Percentiles rank a stretch among this genome's conserved stretches.
These are phyloP conservation scores for Solanum ossicruentum DNA, from an alignment of 257 asterid genomes.

Conservation along the genomic window DNA sequence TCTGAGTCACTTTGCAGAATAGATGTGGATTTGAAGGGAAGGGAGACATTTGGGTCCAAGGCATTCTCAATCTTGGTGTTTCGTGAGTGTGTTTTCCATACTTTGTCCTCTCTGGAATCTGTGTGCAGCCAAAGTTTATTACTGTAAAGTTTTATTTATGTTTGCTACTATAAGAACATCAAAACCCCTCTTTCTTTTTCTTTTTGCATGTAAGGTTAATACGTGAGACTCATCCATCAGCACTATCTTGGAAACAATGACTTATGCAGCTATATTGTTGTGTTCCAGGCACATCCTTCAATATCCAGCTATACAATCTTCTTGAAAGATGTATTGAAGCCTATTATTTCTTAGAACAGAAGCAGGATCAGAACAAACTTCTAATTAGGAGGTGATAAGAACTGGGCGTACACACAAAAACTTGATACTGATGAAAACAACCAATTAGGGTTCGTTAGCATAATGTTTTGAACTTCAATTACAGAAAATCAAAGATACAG, in stretches of 20 bases:
- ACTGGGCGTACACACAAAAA: not conserved
- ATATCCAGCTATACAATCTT: not conserved
- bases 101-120: not conserved
- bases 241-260: not conserved
- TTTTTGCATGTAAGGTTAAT: not conserved
- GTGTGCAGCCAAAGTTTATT: not conserved
- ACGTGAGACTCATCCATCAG: not conserved
- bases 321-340: not conserved
- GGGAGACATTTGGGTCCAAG: constrained; percentile 92
- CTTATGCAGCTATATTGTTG: not conserved
- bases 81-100: constrained; percentile 42
- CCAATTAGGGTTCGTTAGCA: not conserved
- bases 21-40: constrained; percentile 97
- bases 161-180: not conserved
- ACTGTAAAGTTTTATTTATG: not conserved
- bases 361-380: not conserved
- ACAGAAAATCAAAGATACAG: not conserved
- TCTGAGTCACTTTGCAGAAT: constrained; percentile 42
- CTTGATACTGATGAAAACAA: not conserved
- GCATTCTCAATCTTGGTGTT: constrained; percentile 88
- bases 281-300: not conserved
- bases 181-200: not conserved
- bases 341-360: not conserved
- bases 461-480: not conserved
- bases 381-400: not conserved